Percentiles rank a stretch among this genome's conserved stretches.
Evolutionary conservation across 140 eudicot genomes (phyloP).

Genomic region (Flaveria floridana): DNA sequence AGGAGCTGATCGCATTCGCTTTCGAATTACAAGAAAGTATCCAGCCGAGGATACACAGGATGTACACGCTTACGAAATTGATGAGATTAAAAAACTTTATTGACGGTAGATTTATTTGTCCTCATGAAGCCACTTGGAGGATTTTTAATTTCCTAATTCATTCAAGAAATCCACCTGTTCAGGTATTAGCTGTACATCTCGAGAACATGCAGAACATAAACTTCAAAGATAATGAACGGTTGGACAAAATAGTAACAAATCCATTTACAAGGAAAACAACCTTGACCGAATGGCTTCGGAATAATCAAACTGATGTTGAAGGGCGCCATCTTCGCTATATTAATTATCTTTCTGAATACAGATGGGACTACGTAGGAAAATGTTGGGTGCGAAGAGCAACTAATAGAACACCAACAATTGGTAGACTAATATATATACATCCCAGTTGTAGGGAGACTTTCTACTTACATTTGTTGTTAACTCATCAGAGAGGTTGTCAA

Average conservation of each 20-base stretch:
- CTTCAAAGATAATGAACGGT: not conserved
- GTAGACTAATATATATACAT: not conserved
- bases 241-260: not conserved
- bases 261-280: not conserved
- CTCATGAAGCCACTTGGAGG: constrained; percentile 19
- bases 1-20: too few species aligned
- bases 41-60: too few species aligned
- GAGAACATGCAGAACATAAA: not conserved
- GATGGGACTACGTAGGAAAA: not conserved
- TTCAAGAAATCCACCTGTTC: not conserved
- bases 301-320: not conserved
- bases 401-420: not conserved
- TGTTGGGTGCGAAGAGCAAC: not conserved
- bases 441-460: not conserved
- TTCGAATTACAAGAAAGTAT: too few species aligned
- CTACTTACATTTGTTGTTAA: not conserved
- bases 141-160: not conserved
- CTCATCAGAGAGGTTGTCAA: not conserved
- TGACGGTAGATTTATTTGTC: not conserved
- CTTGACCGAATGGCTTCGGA: not conserved
- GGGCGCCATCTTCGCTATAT: not conserved
- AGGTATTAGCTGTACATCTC: not conserved
- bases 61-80: too few species aligned
- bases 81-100: not conserved
- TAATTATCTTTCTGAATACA: not conserved